Base-by-base conservation (phyloP, 2,329 filamentous ascomycete species). In the Aspergillus pseudonomiae region DNA sequence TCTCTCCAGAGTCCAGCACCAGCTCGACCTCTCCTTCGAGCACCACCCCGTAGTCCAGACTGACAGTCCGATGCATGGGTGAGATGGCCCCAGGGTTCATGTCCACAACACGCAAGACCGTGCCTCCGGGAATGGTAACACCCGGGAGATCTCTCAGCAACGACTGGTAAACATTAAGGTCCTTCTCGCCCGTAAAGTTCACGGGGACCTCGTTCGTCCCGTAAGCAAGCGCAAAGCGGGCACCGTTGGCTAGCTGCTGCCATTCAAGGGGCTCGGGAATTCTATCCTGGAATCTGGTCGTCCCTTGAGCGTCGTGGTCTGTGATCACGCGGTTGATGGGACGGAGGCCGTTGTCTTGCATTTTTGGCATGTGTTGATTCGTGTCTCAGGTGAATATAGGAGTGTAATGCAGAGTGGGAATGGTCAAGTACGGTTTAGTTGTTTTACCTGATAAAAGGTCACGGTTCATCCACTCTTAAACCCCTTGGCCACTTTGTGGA, bases 1-100 rank as follows among this genome's bases (percentile, higher is more conserved):
- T 58, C 58, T 61, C 58, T 11, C 62, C 62, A 2, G 41, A 53
- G 46, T 61, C 62, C 32, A 61, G 57, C 6, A 48, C 6, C 11
- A 48, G 45, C 24, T 48, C 45, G 5, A 48, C 24, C 21, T 14
- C 24, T 14, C 45, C 45, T 24, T 48, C 45, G 14, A 48, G 21
- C 12, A 48, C 45, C 6, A 48, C 24, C 3, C 45, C 45, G 24
- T 26, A 48, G 24, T 48, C 45, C 12, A 48, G 24, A 26, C 45
- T 48, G 2, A 24, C 21, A 4, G 45, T 48, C 45, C 45, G 45
- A 26, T 48, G 45, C 45, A 48, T 48, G 5, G 21, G 21, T 6
- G 45, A 48, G 3, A 26, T 26, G 12, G 24, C 12, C 3, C 21
- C 21, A 24, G 45, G 45, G 11, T 24, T 26, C 12, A 48, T 26